A percentile compares a stretch with the other conserved stretches of the same genome.
phyloP scores from a whole-genome alignment of 2,329 filamentous ascomycete genomes.

The Plenodomus biglobosus region DNA sequence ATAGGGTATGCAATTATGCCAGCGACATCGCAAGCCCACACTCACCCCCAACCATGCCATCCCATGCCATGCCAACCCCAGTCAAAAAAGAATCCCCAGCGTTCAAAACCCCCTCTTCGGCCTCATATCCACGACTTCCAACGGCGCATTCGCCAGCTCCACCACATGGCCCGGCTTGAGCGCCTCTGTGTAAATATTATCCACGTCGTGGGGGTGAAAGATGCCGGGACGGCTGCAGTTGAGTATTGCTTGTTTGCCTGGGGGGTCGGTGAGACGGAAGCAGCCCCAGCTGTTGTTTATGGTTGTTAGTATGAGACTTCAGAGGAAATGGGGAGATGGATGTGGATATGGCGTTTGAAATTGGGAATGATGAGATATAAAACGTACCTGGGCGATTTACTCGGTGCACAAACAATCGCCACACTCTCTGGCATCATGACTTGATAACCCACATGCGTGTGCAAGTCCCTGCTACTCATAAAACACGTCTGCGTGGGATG shows the following conservation, averaged over 20 bases:
- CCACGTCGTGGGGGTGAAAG: slow-evolving; percentile 76
- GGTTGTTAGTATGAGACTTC: slow-evolving; percentile 1
- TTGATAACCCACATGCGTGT: slow-evolving; percentile 93
- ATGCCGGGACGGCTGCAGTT: slow-evolving; percentile 75
- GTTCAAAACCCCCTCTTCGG: slow-evolving; percentile 26
- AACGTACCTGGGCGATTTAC: slow-evolving; percentile 71
- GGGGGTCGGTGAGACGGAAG: slow-evolving; percentile 90
- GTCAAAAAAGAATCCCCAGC: too few species aligned
- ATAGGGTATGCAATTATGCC: too few species aligned
- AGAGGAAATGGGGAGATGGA: too few species aligned
- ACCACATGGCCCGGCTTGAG: slow-evolving; percentile 59
- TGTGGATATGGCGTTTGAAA: too few species aligned
- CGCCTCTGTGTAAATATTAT: slow-evolving; percentile 77
- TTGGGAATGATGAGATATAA: background rate
- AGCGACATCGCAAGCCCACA: too few species aligned
- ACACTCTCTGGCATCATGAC: slow-evolving; percentile 96
- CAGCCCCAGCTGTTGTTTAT: slow-evolving; percentile 71
- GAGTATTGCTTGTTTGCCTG: slow-evolving; percentile 82
- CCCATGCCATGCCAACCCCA: too few species aligned
- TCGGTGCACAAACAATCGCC: slow-evolving; percentile 92
- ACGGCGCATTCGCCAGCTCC: slow-evolving; percentile 59
- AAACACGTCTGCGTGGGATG: slow-evolving; percentile 97
- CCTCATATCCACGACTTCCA: slow-evolving; percentile 66
- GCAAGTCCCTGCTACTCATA: slow-evolving; percentile 90
- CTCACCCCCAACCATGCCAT: too few species aligned